Percentiles rank a stretch among this genome's conserved stretches.
phyloP scores from a whole-genome alignment of 768 basidiomycete species.

The Leccinum arenicola region DNA sequence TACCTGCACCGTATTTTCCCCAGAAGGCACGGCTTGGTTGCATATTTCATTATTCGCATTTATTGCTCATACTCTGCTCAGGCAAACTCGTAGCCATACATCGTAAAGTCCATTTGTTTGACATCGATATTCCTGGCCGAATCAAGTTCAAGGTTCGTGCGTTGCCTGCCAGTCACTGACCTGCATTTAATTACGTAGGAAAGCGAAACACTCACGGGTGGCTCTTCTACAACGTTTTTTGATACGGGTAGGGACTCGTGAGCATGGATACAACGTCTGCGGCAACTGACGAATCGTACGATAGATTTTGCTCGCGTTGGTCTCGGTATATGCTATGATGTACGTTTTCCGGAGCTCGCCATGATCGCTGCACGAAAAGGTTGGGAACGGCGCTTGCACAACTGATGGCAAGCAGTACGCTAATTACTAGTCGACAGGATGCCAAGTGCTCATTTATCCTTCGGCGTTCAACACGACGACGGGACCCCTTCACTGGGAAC shows the following conservation, averaged over 20 bases:
- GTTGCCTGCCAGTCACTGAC: background rate
- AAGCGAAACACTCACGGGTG: constrained; percentile 83
- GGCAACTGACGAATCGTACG: background rate
- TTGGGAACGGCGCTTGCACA: constrained; percentile 23
- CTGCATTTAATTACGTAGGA: constrained; percentile 51
- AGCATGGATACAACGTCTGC: background rate
- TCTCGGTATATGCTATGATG: constrained; percentile 94
- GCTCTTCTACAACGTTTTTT: constrained; percentile 70
- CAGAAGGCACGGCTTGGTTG: constrained; percentile 47
- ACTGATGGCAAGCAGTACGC: background rate
- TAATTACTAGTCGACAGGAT: constrained; percentile 48
- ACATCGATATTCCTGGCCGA: constrained; percentile 93
- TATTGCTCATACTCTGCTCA: constrained; percentile 26
- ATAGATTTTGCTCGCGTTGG: constrained; percentile 96
- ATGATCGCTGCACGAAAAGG: constrained; percentile 89
- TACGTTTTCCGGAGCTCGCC: constrained; percentile 91
- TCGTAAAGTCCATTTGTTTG: constrained; percentile 95
- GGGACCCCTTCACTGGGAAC: constrained; percentile 94
- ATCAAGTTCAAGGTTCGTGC: constrained; percentile 79
- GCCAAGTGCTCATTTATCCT: constrained; percentile 87
- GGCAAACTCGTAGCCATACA: constrained; percentile 86
- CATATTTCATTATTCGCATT: background rate
- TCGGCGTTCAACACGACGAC: constrained; percentile 95
- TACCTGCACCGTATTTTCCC: constrained; percentile 89
- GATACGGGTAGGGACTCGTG: constrained; percentile 67